Evolutionary conservation across 306 rosid genomes (phyloP), one percentile per base, ranked within the genome.

Genomic region (Heteromeles arbutifolia): DNA sequence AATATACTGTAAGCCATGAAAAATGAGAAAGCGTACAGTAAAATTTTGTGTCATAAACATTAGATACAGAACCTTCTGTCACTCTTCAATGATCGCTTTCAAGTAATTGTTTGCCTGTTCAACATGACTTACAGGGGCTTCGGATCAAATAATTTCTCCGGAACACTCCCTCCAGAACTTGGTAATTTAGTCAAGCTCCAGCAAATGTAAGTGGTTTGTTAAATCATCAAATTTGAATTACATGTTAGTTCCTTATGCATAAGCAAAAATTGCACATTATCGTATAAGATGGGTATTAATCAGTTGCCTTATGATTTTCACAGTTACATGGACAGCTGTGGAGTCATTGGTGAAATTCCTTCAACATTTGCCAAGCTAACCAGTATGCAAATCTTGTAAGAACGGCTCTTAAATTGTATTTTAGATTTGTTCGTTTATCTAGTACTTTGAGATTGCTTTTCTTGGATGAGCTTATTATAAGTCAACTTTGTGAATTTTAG

Each of bases 131-230:
- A 52, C 78, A 81, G 85, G 63, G 59, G 72, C 9, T 1, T 81
- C 11, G 85, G 78, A 43, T 4, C 28, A 66, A 81, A 81, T n/a
- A 54, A 81, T 75, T 81, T 75, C 73, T 75, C 84, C 8, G 80
- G 80, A 26, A 52, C 69, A 24, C 56, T 81, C 18, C 84, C 84
- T 29, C 67, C 74, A 21, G 84, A 81, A 71, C 61, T 81, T 56
- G 84, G 80, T 37, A 70, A 75, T 22, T 64, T 81, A 24, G 61
- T 17, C 41, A 70, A 81, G 19, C 84, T 81, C 12, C 21, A 54
- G 61, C 0, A 8, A 29, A 3, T 75, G 84, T 81, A 76, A 70
- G 84, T 75, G 24, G 76, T 4, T 70, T 11, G 2, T 7, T 57
- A 52, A 32, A 12, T 71, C 37, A 45, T 24, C 2, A 12, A 6